Percentiles rank a stretch among this genome's conserved stretches.
phyloP scores from a whole-genome alignment of 2,329 filamentous ascomycete genomes.

The Arthroderma uncinatum region DNA sequence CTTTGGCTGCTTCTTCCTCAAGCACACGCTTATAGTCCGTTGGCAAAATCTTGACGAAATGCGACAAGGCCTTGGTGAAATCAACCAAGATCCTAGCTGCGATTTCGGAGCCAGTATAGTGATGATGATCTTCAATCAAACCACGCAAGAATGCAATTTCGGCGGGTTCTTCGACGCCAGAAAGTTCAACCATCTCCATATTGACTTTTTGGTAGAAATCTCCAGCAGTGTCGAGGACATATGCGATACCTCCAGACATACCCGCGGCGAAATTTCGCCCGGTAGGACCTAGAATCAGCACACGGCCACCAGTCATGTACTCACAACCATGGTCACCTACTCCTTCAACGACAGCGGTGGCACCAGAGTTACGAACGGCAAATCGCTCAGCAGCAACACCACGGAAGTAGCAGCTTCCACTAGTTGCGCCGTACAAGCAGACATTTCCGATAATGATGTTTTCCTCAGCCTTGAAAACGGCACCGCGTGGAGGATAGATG shows the following conservation, averaged over 20 bases:
- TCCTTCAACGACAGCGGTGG: constrained; percentile 90
- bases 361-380: constrained; percentile 91
- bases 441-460: constrained; percentile 90
- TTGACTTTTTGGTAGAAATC: constrained; percentile 93
- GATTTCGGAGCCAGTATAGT: constrained; percentile 93
- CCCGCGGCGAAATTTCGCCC: constrained; percentile 95
- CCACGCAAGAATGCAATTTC: constrained; percentile 87
- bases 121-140: constrained; percentile 90
- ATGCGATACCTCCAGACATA: constrained; percentile 97
- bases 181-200: constrained; percentile 92
- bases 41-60: constrained; percentile 87
- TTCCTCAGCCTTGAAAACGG: constrained; percentile 91
- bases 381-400: constrained; percentile 94
- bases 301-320: constrained; percentile 96
- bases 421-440: constrained; percentile 87
- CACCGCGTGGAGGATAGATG: constrained; percentile 79
- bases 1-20: constrained; percentile 73
- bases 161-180: constrained; percentile 66
- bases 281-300: constrained; percentile 75
- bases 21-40: constrained; percentile 94
- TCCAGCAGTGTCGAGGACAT: constrained; percentile 77
- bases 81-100: constrained; percentile 89
- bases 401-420: constrained; percentile 89
- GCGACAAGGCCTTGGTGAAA: constrained; percentile 79
- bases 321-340: constrained; percentile 94